Evolutionary conservation across 2,329 filamentous ascomycete genomes (phyloP), one percentile per base, ranked within the genome.

Genomic region (Capronia coronata): DNA sequence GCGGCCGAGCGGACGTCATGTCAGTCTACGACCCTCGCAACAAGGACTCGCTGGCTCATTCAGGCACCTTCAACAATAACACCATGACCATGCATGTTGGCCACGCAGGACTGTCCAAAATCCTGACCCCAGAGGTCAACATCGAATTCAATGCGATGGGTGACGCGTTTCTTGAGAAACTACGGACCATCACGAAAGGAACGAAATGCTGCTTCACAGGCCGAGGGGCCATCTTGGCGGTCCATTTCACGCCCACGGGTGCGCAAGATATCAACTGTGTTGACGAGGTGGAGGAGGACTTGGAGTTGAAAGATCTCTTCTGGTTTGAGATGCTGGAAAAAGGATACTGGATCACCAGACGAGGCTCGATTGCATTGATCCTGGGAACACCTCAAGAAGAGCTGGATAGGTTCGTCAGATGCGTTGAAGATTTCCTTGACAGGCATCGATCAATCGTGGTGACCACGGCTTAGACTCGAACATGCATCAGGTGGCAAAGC

Each of bases 21-120:
- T 64, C 65, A 0, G 61, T 75, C 3, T 83, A 77, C 58, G 75
- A 79, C 57, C 76, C 77, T 9, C 59, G 62, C 1, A 51, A 62
- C 1, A 65, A 61, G 1, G 62, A 65, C 0, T 10, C 14, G 18
- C 64, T 80, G 9, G 61, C 68, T 0, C 80, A 84, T 58, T 76
- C 78, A 0, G 81, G 81, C 1, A 84, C 81, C 0, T 84, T 82
- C 62, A 84, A 84, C 63, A 85, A 86, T 60, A 84, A 85, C 62
- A 71, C 72, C 1, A 63, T 83, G 3, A 74, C 74, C 1, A 84
- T 83, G 71, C 67, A 71, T 25, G 75, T 76, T 6, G 81, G 80
- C 1, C 63, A 66, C 39, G 65, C 62, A 6, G 73, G 65, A 43
- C 57, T 51, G 46, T 54, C 14, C 2, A 54, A 21, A 10, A 34